phyloP scores from a whole-genome alignment of 148 eudicot genomes.

The Persicaria tinctoria region DNA sequence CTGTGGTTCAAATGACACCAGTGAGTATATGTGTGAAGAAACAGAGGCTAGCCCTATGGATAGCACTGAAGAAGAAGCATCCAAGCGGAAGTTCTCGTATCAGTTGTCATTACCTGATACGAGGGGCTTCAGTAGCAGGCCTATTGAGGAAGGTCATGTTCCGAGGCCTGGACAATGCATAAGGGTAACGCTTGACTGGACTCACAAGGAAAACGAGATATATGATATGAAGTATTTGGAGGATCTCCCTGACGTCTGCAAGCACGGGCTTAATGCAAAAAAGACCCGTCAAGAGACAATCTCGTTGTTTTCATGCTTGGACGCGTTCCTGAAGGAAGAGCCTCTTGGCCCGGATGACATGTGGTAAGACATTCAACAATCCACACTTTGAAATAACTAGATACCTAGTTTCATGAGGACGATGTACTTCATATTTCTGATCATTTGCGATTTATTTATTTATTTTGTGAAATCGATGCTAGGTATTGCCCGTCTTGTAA shows the following conservation, averaged over 20 bases:
- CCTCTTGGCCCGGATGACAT: slow-evolving; percentile 98
- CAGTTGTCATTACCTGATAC: slow-evolving; percentile 50
- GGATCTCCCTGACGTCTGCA: slow-evolving; percentile 83
- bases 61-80: slow-evolving; percentile 18
- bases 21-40: slow-evolving; percentile 24
- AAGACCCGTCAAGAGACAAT: slow-evolving; percentile 89
- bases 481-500: slow-evolving; percentile 98
- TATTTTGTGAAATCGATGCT: slow-evolving; percentile 15
- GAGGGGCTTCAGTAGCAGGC: slow-evolving; percentile 38
- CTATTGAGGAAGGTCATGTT: slow-evolving; percentile 45
- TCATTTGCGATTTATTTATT: slow-evolving; percentile 3
- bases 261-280: slow-evolving; percentile 58
- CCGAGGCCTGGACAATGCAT: slow-evolving; percentile 28
- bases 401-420: not conserved
- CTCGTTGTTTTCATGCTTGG: slow-evolving; percentile 89
- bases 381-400: not conserved
- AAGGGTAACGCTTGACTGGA: slow-evolving; percentile 56
- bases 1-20: slow-evolving; percentile 25
- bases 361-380: slow-evolving; percentile 50
- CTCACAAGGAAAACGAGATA: slow-evolving; percentile 39
- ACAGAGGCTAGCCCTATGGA: slow-evolving; percentile 24
- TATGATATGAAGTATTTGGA: slow-evolving; percentile 72
- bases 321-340: slow-evolving; percentile 93
- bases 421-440: not conserved
- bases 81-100: slow-evolving; percentile 33